Conservation (phyloP, 257 asterid genomes). For the Lithospermum erythrorhizon region DNA sequence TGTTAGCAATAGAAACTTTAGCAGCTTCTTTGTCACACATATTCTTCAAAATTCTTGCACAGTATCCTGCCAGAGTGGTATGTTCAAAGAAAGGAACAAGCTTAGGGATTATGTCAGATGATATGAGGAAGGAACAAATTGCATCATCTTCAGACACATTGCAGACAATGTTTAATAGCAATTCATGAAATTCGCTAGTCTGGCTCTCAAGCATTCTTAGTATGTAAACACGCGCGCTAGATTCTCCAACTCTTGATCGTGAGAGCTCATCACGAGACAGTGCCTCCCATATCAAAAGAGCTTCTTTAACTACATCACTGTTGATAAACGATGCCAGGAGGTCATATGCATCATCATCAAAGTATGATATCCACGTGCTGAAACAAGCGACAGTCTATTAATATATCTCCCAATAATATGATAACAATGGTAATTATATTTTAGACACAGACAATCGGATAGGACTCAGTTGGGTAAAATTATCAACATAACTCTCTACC, state of each 20-base stretch:
- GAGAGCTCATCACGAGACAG: constrained; percentile 32
- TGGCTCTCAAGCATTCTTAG: constrained; percentile 42
- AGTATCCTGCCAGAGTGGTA: constrained; percentile 21
- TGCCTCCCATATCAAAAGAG: constrained; percentile 40
- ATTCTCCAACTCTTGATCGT: constrained; percentile 26
- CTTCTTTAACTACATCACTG: constrained; percentile 48
- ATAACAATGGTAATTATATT: too few relatives aligned
- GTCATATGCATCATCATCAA: constrained; percentile 43
- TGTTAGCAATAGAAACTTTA: constrained; percentile 36
- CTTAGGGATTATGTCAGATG: constrained; percentile 38
- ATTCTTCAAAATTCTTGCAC: constrained; percentile 43
- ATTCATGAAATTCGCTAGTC: constrained; percentile 38
- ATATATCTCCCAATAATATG: too few relatives aligned
- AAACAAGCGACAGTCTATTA: constrained; percentile 15
- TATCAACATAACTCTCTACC: too few relatives aligned
- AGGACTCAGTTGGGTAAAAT: too few relatives aligned
- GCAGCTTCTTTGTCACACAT: constrained; percentile 30
- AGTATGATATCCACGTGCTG: constrained; percentile 34
- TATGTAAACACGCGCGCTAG: constrained; percentile 40
- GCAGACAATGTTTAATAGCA: constrained; percentile 35
- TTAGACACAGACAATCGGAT: too few relatives aligned
- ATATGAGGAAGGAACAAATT: constrained; percentile 18
- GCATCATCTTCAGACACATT: constrained; percentile 40
- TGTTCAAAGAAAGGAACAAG: constrained; percentile 42
- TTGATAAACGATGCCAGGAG: constrained; percentile 61